Evolutionary conservation across 108 stramenopile species (phyloP).

Genomic region (Conticribra weissflogii): DNA sequence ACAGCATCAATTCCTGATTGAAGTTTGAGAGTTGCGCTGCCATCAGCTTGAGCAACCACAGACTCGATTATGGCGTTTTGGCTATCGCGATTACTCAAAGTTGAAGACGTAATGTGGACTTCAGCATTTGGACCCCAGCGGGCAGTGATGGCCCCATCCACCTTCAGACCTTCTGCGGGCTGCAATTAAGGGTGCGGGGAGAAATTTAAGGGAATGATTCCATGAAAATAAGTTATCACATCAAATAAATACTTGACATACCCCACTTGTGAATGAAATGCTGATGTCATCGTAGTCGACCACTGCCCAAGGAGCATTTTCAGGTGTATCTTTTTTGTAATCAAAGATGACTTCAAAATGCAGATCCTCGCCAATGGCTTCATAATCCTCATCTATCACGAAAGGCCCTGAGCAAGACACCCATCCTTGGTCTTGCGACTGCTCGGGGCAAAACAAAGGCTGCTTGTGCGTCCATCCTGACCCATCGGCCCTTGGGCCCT

Average conservation of each 20-base stretch:
- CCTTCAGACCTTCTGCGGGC: slow-evolving; percentile 43
- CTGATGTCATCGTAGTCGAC: slow-evolving; percentile 54
- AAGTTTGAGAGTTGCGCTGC: slow-evolving; percentile 42
- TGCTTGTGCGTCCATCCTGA: slow-evolving; percentile 17
- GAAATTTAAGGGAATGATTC: slow-evolving; percentile 9
- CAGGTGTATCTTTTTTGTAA: slow-evolving; percentile 15
- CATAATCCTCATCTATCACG: slow-evolving; percentile 19
- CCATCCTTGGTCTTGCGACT: slow-evolving; percentile 28
- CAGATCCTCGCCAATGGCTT: not conserved
- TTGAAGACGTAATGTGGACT: slow-evolving; percentile 64
- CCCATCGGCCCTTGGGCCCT: slow-evolving; percentile 24
- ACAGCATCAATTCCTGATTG: slow-evolving; percentile 45
- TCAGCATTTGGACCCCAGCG: slow-evolving; percentile 57
- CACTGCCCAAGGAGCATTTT: slow-evolving; percentile 7
- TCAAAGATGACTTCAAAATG: slow-evolving; percentile 9
- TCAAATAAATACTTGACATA: slow-evolving; percentile 2
- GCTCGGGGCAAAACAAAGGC: slow-evolving; percentile 19
- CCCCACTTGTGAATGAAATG: slow-evolving; percentile 32
- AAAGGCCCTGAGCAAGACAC: slow-evolving; percentile 38
- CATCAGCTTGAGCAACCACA: slow-evolving; percentile 27
- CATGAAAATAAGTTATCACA: too few species aligned
- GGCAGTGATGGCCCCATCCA: slow-evolving; percentile 11
- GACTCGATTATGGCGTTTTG: slow-evolving; percentile 41
- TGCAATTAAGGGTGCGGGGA: not conserved
- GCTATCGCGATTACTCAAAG: slow-evolving; percentile 40